phyloP scores from a whole-genome alignment of 163 green algal species.

The Scenedesmus sp. region DNA sequence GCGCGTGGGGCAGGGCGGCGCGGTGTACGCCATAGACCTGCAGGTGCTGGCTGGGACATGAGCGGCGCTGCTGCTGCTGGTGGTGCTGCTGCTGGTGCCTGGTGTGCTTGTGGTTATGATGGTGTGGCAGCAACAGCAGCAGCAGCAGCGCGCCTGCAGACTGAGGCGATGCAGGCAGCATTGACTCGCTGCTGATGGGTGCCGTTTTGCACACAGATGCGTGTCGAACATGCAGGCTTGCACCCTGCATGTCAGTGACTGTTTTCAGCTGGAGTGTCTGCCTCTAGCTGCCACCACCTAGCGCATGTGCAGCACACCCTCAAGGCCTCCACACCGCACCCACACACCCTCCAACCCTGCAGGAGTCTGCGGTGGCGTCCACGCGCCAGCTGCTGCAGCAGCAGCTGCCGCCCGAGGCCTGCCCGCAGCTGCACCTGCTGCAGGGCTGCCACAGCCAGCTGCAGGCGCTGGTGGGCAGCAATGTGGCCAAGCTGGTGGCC shows the following conservation, averaged over 20 bases:
- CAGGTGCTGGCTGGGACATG: conserved; percentile 57
- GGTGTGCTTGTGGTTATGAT: background rate
- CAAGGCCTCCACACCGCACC: background rate
- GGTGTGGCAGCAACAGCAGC: background rate
- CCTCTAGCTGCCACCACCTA: background rate
- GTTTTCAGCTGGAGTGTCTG: background rate
- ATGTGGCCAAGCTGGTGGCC: background rate
- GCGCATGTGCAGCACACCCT: background rate
- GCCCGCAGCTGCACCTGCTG: conserved; percentile 56
- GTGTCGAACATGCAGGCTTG: too few species aligned
- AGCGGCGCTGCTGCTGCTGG: too few species aligned
- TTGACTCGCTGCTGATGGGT: too few species aligned
- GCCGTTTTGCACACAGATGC: too few species aligned
- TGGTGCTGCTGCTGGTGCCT: background rate
- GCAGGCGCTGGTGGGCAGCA: conserved; percentile 53
- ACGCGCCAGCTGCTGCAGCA: conserved; percentile 52
- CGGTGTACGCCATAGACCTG: conserved; percentile 76
- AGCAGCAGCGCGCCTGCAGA: background rate
- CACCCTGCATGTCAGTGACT: too few species aligned
- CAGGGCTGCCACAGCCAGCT: conserved; percentile 66
- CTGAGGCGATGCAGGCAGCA: too few species aligned
- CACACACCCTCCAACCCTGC: background rate
- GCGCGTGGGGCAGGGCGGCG: conserved; percentile 66
- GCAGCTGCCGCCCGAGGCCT: conserved; percentile 30
- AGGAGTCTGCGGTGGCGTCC: conserved; percentile 56